phyloP scores from a whole-genome alignment of 2,329 filamentous ascomycete genomes.

The Penicillium hesseltinei region DNA sequence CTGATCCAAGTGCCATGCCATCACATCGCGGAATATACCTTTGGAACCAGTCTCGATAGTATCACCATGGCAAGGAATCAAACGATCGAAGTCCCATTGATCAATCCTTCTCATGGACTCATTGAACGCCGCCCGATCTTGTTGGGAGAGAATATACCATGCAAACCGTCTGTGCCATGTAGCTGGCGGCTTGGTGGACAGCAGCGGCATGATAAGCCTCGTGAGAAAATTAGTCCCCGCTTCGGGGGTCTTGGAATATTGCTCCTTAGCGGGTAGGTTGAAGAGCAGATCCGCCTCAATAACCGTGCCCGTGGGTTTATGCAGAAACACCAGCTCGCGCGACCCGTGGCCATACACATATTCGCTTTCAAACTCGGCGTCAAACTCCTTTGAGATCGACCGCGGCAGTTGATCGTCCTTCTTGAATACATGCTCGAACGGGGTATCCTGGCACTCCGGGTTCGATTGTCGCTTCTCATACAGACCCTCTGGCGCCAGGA shows the following conservation, averaged over 20 bases:
- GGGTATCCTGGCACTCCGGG: constrained; percentile 54
- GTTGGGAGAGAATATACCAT: constrained; percentile 69
- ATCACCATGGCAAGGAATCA: constrained; percentile 94
- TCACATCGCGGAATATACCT: constrained; percentile 71
- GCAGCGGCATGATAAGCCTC: constrained; percentile 56
- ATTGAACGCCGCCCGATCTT: constrained; percentile 67
- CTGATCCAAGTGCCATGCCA: constrained; percentile 72
- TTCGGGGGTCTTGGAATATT: constrained; percentile 64
- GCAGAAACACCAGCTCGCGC: constrained; percentile 83
- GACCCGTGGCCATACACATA: constrained; percentile 78
- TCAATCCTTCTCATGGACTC: constrained; percentile 67
- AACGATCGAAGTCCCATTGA: constrained; percentile 77
- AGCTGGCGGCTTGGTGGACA: constrained; percentile 58
- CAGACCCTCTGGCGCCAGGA: constrained; percentile 80
- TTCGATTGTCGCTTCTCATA: constrained; percentile 73
- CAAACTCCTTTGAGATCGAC: constrained; percentile 72
- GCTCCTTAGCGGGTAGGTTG: constrained; percentile 83
- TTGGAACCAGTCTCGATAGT: constrained; percentile 74
- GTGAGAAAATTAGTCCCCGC: constrained; percentile 58
- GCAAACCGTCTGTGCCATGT: constrained; percentile 75
- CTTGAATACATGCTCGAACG: constrained; percentile 68
- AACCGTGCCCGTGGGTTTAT: constrained; percentile 73
- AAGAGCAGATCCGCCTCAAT: constrained; percentile 91
- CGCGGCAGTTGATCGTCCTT: constrained; percentile 51
- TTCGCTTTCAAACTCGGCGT: constrained; percentile 80